Evolutionary conservation across 2,329 filamentous ascomycete genomes (phyloP).

Genomic region (Tolypocladium amazonense): DNA sequence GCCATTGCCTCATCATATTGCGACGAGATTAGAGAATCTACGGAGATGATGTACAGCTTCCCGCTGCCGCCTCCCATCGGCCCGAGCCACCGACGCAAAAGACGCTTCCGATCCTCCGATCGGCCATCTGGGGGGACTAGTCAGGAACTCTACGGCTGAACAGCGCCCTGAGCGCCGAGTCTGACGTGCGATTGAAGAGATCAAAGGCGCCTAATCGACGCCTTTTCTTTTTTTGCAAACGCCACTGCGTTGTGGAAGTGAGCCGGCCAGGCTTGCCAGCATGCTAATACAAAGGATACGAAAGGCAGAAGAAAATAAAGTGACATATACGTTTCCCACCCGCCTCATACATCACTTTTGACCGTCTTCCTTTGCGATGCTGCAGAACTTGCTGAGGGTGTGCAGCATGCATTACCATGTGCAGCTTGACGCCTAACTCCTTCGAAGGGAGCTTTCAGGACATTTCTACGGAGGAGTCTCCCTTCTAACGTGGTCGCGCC

Average conservation of each 20-base stretch:
- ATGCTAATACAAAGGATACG: neutral
- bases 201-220: neutral
- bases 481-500: neutral
- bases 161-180: neutral
- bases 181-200: neutral
- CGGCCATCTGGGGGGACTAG: neutral
- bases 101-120: neutral
- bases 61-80: neutral
- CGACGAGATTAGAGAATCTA: neutral
- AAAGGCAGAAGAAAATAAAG: neutral
- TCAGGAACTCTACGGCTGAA: neutral
- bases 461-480: neutral
- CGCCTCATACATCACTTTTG: neutral
- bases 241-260: neutral
- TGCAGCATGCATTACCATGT: neutral
- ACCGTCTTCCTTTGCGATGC: neutral
- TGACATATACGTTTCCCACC: neutral
- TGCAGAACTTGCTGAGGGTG: neutral
- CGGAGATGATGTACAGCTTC: too few species aligned
- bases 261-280: too few species aligned
- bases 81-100: neutral
- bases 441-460: neutral
- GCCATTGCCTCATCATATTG: neutral
- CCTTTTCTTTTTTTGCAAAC: neutral
- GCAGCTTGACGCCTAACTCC: too few species aligned